Evolutionary conservation across 1,284 basidiomycete genomes (phyloP).

Genomic region (Tetrapyrgos nigripes): DNA sequence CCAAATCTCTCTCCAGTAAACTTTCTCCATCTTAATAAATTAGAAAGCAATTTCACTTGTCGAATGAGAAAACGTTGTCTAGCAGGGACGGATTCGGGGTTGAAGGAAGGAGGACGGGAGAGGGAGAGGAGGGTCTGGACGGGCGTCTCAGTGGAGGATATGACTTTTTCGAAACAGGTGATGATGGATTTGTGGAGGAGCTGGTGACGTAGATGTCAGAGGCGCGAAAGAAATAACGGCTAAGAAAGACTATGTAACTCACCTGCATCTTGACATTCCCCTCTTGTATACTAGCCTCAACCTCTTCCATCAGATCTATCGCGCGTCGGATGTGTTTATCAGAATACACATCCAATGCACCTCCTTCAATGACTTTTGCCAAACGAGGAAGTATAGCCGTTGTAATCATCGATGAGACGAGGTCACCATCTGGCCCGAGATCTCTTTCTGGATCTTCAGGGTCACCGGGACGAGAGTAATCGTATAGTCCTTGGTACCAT

Average conservation of each 20-base stretch:
- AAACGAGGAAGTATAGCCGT: conserved; percentile 84
- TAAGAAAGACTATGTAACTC: conserved; percentile 26
- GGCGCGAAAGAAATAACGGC: not conserved
- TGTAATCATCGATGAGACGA: conserved; percentile 89
- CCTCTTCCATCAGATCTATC: conserved; percentile 81
- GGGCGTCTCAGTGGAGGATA: conserved; percentile 55
- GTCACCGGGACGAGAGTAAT: conserved; percentile 72
- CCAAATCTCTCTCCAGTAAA: conserved; percentile 70
- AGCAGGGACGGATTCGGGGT: conserved; percentile 78
- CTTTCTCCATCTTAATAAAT: conserved; percentile 79
- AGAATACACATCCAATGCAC: conserved; percentile 86
- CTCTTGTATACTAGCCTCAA: conserved; percentile 68
- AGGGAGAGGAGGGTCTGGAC: conserved; percentile 29
- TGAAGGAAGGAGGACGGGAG: conserved; percentile 60
- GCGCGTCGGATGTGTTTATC: conserved; percentile 66
- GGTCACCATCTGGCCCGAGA: conserved; percentile 84
- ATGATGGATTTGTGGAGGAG: conserved; percentile 70
- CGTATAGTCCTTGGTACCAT: conserved; percentile 84
- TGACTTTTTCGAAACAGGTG: conserved; percentile 61
- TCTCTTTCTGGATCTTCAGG: conserved; percentile 53
- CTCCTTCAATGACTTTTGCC: conserved; percentile 71
- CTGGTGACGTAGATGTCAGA: conserved; percentile 42
- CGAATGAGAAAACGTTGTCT: conserved; percentile 74
- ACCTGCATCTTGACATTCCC: conserved; percentile 79
- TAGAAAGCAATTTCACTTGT: conserved; percentile 77